Percentiles rank a stretch among this genome's conserved stretches.
phyloP scores from a whole-genome alignment of 257 asterid genomes.

The Solanum pinnatisectum region DNA sequence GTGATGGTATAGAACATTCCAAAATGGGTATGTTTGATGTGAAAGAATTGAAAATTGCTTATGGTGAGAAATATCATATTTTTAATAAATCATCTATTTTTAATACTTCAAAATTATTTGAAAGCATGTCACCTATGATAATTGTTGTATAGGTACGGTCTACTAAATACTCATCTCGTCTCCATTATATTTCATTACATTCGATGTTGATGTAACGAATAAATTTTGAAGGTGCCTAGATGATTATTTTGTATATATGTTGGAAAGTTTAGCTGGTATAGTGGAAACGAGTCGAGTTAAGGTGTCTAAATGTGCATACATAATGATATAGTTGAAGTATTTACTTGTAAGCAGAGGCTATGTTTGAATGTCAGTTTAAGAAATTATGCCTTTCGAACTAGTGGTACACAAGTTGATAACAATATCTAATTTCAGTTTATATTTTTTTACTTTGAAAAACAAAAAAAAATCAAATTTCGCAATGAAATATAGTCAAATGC shows the following conservation, averaged over 20 bases:
- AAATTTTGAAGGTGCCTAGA: not conserved
- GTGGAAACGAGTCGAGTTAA: not conserved
- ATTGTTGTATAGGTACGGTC: not conserved
- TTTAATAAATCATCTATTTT: not conserved
- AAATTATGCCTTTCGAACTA: not conserved
- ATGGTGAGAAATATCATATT: not conserved
- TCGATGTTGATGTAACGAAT: not conserved
- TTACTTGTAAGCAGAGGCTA: not conserved
- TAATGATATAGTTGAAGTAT: not conserved
- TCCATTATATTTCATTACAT: not conserved
- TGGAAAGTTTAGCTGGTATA: not conserved
- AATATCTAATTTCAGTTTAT: too few relatives aligned
- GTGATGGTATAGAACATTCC: not conserved
- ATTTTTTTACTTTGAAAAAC: too few relatives aligned
- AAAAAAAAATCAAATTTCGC: too few relatives aligned
- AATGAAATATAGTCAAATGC: too few relatives aligned
- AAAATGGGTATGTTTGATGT: not conserved
- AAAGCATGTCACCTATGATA: not conserved
- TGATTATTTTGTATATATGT: not conserved
- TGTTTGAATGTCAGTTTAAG: not conserved
- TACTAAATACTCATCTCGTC: not conserved
- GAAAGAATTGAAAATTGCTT: not conserved
- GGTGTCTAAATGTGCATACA: not conserved
- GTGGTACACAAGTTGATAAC: not conserved
- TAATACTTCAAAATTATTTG: not conserved